These are phyloP conservation scores for Trichosporon sp. DNA, from an alignment of 1,284 basidiomycete genomes.

Conservation along the genomic window DNA sequence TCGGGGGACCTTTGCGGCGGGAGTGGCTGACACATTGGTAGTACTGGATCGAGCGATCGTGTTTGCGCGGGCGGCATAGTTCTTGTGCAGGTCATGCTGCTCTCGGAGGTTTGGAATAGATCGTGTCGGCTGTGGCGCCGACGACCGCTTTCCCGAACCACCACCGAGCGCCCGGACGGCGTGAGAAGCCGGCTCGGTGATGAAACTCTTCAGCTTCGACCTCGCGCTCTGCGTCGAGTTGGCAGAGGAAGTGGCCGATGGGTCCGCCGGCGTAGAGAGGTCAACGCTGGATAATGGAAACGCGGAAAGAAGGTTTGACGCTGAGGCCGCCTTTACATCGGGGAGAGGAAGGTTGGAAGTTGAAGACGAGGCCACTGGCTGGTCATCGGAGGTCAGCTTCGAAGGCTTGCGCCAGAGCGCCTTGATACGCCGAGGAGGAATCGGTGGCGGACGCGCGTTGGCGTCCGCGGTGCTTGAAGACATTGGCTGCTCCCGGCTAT, in stretches of 20 bases:
- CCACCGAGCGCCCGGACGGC: not conserved
- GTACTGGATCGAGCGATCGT: not conserved
- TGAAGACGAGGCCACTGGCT: not conserved
- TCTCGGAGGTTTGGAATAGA: not conserved
- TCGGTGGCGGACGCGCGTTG: not conserved
- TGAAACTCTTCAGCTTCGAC: not conserved
- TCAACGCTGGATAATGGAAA: not conserved
- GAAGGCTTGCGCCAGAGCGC: not conserved
- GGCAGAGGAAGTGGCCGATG: not conserved
- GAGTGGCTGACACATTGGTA: not conserved
- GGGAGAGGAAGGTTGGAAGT: not conserved
- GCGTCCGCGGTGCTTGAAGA: not conserved
- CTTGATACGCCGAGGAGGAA: not conserved
- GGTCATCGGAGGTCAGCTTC: not conserved
- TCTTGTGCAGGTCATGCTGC: not conserved
- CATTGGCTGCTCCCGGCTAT: conserved; percentile 1
- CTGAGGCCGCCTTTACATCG: not conserved
- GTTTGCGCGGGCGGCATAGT: not conserved
- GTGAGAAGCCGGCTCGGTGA: not conserved
- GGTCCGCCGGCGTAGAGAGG: not conserved
- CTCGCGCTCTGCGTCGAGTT: not conserved
- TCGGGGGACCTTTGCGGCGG: not conserved
- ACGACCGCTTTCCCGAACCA: not conserved
- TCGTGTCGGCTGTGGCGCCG: not conserved
- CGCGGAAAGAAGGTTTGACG: not conserved